These are phyloP conservation scores for Picochlorum sp. DNA, from an alignment of 139 green algal genomes.

Conservation along the genomic window DNA sequence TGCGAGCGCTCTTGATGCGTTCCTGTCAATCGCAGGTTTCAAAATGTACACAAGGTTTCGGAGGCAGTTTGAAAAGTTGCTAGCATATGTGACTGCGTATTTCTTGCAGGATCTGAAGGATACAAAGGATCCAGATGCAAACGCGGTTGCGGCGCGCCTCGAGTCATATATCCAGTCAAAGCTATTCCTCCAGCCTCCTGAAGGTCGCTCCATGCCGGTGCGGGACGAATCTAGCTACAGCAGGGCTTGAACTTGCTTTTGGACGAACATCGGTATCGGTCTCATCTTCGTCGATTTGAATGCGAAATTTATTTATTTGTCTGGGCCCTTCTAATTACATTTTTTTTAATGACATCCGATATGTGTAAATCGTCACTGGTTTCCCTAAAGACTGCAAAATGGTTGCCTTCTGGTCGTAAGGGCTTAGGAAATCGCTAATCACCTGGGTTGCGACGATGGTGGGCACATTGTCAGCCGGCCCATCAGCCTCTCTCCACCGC, in stretches of 20 bases:
- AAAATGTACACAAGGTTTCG: slow-evolving; percentile 35
- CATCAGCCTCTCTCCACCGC: slow-evolving; percentile 45
- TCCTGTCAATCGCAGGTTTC: slow-evolving; percentile 54
- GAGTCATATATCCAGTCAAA: slow-evolving; percentile 32
- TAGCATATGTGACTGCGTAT: slow-evolving; percentile 29
- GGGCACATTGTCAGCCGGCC: slow-evolving; percentile 18
- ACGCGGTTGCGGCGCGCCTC: slow-evolving; percentile 36
- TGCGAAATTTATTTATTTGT: no score
- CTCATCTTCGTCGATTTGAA: no score
- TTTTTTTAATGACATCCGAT: slow-evolving; percentile 25
- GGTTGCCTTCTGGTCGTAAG: slow-evolving; percentile 44
- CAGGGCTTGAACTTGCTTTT: slow-evolving; percentile 3
- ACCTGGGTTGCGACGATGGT: slow-evolving; percentile 74
- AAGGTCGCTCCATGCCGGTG: slow-evolving; percentile 46
- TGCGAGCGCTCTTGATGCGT: slow-evolving; percentile 48
- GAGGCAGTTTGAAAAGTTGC: slow-evolving; percentile 53
- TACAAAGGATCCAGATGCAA: slow-evolving; percentile 26
- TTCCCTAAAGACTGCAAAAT: slow-evolving; percentile 22
- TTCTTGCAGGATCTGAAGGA: slow-evolving; percentile 40
- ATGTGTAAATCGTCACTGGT: slow-evolving; percentile 70
- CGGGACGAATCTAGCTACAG: slow-evolving; percentile 35
- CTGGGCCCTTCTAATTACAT: not conserved
- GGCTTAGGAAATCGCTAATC: slow-evolving; percentile 71
- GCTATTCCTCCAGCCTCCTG: slow-evolving; percentile 29
- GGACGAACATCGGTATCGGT: no score